Evolutionary conservation across 2,329 filamentous ascomycete species (phyloP).

Genomic region (Botrytis hyacinthi): DNA sequence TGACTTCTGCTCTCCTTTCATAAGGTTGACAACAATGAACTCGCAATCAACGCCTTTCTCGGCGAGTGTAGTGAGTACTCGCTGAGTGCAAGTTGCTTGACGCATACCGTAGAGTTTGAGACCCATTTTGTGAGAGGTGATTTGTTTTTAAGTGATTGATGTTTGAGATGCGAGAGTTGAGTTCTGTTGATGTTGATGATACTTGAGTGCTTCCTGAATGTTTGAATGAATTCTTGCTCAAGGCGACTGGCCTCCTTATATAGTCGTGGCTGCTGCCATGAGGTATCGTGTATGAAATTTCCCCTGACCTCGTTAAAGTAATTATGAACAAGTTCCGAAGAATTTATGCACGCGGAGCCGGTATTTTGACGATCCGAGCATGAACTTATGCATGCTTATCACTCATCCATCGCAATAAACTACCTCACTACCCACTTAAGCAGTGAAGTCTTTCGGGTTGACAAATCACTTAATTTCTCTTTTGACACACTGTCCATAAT

Average conservation of each 20-base stretch:
- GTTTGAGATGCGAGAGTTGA: background rate
- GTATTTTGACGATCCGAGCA: background rate
- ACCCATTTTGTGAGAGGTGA: slow-evolving; percentile 31
- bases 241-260: background rate
- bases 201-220: background rate
- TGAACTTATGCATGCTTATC: background rate
- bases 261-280: background rate
- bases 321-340: background rate
- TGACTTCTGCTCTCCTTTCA: slow-evolving; percentile 34
- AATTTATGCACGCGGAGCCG: background rate
- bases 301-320: background rate
- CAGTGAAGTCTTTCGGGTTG: background rate
- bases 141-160: background rate
- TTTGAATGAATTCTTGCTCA: background rate
- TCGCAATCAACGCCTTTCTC: slow-evolving; percentile 38
- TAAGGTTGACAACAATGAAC: slow-evolving; percentile 33
- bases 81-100: slow-evolving; percentile 34
- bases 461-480: background rate
- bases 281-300: background rate
- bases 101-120: slow-evolving; percentile 38
- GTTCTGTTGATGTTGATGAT: background rate
- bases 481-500: background rate
- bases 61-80: slow-evolving; percentile 35
- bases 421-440: background rate
- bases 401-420: background rate